Evolutionary conservation across 768 basidiomycete species (phyloP), one percentile per base, ranked within the genome.

Genomic region (Suillus clintonianus): DNA sequence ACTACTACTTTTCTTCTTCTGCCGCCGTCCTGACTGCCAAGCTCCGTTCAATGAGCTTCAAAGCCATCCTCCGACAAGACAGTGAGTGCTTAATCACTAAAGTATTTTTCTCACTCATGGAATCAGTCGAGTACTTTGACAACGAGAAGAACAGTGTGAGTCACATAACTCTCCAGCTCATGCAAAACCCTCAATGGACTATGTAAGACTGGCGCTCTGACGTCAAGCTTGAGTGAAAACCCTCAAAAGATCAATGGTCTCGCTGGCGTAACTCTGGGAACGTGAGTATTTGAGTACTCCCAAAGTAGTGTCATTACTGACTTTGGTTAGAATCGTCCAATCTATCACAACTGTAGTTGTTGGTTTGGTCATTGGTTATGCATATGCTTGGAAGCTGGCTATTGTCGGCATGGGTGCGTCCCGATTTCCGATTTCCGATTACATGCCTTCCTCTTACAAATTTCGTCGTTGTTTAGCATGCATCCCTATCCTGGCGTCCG

Each of bases 191-290:
- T 53, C 30, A 53, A 19, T 24, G 57, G 60, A 37, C 43, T 61
- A 59, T 41, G 57, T 6, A 69, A 89, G 85, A 91, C 94, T 8
- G 97, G 97, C 62, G 82, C 85, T 54, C 80, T 98, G 60, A 96
- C 94, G 3, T 85, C 91, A 1, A 81, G 79, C 61, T 79, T 99
- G 57, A 89, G 91, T 61, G 94, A 95, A 63, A 89, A 92, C 71
- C 90, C 96, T 2, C 92, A 95, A 69, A 96, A 96, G 72, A 85
- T 97, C 66, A 89, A 89, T 62, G 94, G 95, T 71, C 80, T 96
- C 56, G 92, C 92, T 62, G 95, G 94, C 61, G 80, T 91, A 62
- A 97, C 96, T 3, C 84, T 95, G 30, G 96, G 94, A 74, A 85
- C 90, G 81, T 87, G 65, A 71, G 86, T 80, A 13, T 34, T 14